A percentile compares a stretch with the other conserved stretches of the same genome.
Conservation (phyloP, 495 filamentous ascomycete species). For the Aspergillus cristatus region DNA sequence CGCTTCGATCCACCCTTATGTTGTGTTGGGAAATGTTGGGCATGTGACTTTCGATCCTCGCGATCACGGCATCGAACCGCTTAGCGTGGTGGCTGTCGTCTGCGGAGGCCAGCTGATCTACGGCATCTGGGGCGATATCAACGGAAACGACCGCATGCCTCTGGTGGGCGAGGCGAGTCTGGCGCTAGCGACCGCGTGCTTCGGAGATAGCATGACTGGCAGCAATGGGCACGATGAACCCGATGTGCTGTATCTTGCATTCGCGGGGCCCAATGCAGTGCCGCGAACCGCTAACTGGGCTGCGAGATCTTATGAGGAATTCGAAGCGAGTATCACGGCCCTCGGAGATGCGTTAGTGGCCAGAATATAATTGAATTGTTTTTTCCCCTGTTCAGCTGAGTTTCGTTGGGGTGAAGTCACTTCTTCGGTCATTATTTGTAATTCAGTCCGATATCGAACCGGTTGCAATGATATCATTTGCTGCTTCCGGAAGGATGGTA, state of each 20-base stretch:
- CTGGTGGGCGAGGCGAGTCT: constrained; percentile 50
- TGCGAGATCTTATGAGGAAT: constrained; percentile 29
- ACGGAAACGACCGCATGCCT: constrained; percentile 30
- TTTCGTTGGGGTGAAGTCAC: too few relatives aligned
- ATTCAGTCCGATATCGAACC: too few relatives aligned
- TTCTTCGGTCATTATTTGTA: background rate
- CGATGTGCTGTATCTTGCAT: constrained; percentile 49
- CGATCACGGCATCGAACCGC: constrained; percentile 42
- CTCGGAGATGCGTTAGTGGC: constrained; percentile 36
- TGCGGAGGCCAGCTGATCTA: constrained; percentile 51
- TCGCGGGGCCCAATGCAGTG: constrained; percentile 39
- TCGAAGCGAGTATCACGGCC: constrained; percentile 39
- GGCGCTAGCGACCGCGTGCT: constrained; percentile 51
- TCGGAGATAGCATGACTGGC: constrained; percentile 31
- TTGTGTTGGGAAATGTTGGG: constrained; percentile 55
- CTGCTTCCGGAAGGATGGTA: too few relatives aligned
- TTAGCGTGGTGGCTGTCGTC: constrained; percentile 57
- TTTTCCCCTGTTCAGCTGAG: too few relatives aligned
- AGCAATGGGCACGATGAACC: constrained; percentile 40
- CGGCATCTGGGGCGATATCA: constrained; percentile 60
- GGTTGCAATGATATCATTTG: too few relatives aligned
- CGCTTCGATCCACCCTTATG: constrained; percentile 52
- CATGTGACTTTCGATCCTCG: constrained; percentile 39
- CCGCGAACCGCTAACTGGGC: constrained; percentile 42
- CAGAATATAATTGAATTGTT: too few relatives aligned